Base-by-base conservation (phyloP, 2,329 filamentous ascomycete genomes). In the Apiospora koreana region DNA sequence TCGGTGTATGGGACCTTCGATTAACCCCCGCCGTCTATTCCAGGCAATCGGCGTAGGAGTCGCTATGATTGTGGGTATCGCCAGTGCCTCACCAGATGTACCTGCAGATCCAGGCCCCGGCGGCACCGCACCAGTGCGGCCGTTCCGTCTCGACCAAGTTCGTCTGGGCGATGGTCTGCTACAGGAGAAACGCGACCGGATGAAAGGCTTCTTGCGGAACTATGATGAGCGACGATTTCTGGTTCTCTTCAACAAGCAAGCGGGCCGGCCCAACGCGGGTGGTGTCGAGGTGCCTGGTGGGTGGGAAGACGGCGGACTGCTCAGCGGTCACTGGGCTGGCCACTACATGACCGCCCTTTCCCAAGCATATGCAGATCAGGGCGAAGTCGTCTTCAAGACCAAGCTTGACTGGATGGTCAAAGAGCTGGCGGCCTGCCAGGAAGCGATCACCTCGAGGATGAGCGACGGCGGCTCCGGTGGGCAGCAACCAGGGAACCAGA, bases 321-420 rank as follows among this genome's bases (percentile, higher is more conserved):
- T 80, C 50, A 80, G 78, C 46, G 78, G 78, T 6, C 78, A 80
- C 70, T 80, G 78, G 78, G 73, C 78, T 0, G 78, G 78, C 18
- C 78, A 80, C 54, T 80, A 73, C 69, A 77, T 80, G 78, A 78
- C 78, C 3, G 76, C 76, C 14, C 73, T 78, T 35, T 78, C 76
- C 18, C 77, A 80, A 68, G 79, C 78, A 10, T 80, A 78, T 71
- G 79, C 75, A 48, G 77, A 79, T 64, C 74, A 79, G 72, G 74
- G 75, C 16, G 78, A 80, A 66, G 70, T 76, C 42, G 18, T 74
- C 7, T 79, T 74, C 74, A 79, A 79, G 54, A 73, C 72, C 1
- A 80, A 79, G 69, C 76, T 80, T 31, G 78, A 79, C 73, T 79
- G 77, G 78, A 76, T 80, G 76, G 75, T 80, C n/a, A 72, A 43